These are phyloP conservation scores for Quercus ilex DNA, from an alignment of 306 rosid species.

Conservation along the genomic window DNA sequence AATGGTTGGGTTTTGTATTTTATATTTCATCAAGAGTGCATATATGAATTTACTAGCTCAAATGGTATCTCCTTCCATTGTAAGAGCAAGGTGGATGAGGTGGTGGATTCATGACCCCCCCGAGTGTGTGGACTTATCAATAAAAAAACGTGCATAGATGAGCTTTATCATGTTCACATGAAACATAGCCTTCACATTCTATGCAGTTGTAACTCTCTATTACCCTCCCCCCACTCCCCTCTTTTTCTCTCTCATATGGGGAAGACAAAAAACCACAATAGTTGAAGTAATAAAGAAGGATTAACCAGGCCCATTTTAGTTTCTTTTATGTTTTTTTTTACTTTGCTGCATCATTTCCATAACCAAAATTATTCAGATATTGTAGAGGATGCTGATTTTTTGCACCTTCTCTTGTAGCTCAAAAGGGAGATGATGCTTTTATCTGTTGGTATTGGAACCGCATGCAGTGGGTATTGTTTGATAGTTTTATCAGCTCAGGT, in stretches of 20 bases:
- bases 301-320: not conserved
- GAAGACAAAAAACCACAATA: too few relatives aligned
- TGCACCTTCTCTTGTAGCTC: slow-evolving; percentile 47
- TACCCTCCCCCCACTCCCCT: too few relatives aligned
- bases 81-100: too few relatives aligned
- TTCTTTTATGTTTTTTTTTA: not conserved
- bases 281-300: too few relatives aligned
- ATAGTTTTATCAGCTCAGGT: slow-evolving; percentile 79
- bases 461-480: slow-evolving; percentile 80
- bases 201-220: not conserved
- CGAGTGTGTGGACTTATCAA: too few relatives aligned
- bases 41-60: not conserved
- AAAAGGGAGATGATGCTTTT: slow-evolving; percentile 82
- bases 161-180: not conserved
- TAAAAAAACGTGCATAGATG: not conserved
- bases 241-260: not conserved
- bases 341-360: not conserved
- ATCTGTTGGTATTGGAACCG: slow-evolving; percentile 77
- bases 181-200: not conserved
- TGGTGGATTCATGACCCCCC: too few relatives aligned
- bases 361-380: slow-evolving; percentile 1
- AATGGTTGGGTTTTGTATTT: not conserved
- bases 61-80: too few relatives aligned
- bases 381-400: slow-evolving; percentile 24
- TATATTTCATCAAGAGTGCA: not conserved